phyloP scores from a whole-genome alignment of 1,284 basidiomycete genomes.

The Leccinum fallax region DNA sequence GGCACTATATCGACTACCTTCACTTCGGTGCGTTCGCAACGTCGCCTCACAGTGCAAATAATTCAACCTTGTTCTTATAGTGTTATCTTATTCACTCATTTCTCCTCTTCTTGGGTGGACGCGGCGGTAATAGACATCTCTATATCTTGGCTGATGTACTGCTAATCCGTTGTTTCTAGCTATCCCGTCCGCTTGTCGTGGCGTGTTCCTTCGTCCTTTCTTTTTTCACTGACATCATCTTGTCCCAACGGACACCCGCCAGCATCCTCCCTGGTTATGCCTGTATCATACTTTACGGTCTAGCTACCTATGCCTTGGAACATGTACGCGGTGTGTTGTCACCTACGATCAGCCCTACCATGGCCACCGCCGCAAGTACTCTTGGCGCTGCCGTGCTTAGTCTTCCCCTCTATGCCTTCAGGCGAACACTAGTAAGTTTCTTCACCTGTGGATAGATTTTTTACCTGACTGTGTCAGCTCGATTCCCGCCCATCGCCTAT shows the following conservation, averaged over 20 bases:
- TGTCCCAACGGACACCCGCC: conserved; percentile 48
- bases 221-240: conserved; percentile 54
- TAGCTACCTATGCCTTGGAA: conserved; percentile 60
- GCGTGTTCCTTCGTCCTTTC: conserved; percentile 48
- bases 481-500: conserved; percentile 40
- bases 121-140: conserved; percentile 45
- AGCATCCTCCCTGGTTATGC: conserved; percentile 61
- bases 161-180: conserved; percentile 32
- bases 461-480: conserved; percentile 34
- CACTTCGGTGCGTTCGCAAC: conserved; percentile 52
- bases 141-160: conserved; percentile 44
- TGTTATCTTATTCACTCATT: conserved; percentile 66
- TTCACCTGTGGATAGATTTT: background rate
- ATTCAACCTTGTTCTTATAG: conserved; percentile 38
- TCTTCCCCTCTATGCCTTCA: conserved; percentile 63
- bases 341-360: conserved; percentile 54
- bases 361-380: conserved; percentile 54
- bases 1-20: conserved; percentile 64
- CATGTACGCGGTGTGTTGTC: conserved; percentile 60
- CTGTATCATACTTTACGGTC: conserved; percentile 58
- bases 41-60: background rate
- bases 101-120: conserved; percentile 64
- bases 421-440: conserved; percentile 54
- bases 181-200: conserved; percentile 49
- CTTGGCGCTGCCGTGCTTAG: conserved; percentile 65